Percentiles rank a stretch among this genome's conserved stretches.
These are phyloP conservation scores for Debaryomycetaceae sp. DNA, from an alignment of 1,139 yeast genomes.

Conservation along the genomic window DNA sequence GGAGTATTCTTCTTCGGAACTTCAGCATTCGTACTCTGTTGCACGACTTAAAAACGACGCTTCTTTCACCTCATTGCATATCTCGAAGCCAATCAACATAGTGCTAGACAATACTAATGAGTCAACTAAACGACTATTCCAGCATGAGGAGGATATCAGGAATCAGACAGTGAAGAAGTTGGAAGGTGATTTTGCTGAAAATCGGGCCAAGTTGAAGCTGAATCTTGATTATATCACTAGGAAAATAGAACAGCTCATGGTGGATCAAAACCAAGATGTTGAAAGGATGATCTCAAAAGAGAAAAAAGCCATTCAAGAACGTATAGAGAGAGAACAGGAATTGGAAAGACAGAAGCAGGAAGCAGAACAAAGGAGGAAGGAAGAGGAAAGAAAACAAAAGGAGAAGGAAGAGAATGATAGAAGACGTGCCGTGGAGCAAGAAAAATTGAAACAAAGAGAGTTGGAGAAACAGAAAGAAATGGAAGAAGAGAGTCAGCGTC, in stretches of 20 bases:
- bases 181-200: background rate
- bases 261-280: slow-evolving; percentile 16
- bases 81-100: background rate
- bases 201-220: background rate
- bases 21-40: too few species aligned
- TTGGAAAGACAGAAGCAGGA: slow-evolving; percentile 8
- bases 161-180: background rate
- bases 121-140: background rate
- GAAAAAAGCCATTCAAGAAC: slow-evolving; percentile 6
- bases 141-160: background rate
- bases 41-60: background rate
- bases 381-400: background rate
- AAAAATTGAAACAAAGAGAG: slow-evolving; percentile 1
- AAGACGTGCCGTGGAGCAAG: slow-evolving; percentile 12
- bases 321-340: slow-evolving; percentile 8
- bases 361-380: slow-evolving; percentile 11
- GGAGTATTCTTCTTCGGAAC: background rate
- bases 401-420: slow-evolving; percentile 12
- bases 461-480: slow-evolving; percentile 4
- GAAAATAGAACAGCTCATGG: slow-evolving; percentile 2
- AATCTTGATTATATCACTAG: slow-evolving; percentile 7
- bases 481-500: slow-evolving; percentile 11
- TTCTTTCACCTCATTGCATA: background rate
- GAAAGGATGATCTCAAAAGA: slow-evolving; percentile 13
- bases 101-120: background rate